Evolutionary conservation across 2,329 filamentous ascomycete species (phyloP).

Genomic region (Colletotrichum sp.): DNA sequence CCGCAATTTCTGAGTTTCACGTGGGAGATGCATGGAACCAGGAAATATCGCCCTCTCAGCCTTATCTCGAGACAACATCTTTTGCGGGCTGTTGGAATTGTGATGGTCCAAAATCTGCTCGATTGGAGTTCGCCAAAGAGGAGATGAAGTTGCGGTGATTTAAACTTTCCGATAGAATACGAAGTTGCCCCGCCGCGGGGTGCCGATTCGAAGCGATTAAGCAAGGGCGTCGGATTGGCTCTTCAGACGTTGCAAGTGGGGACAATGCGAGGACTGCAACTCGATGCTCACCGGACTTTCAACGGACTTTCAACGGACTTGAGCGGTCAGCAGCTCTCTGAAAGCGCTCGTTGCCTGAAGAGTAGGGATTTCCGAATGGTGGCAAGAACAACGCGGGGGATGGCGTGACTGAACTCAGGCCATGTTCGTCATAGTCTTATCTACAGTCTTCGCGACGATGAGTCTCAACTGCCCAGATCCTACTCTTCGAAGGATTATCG

Average conservation of each 20-base stretch:
- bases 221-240: background rate
- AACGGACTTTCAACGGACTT: background rate
- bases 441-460: background rate
- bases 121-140: background rate
- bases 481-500: background rate
- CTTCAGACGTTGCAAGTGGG: background rate
- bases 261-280: background rate
- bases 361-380: background rate
- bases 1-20: background rate
- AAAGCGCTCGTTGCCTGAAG: background rate
- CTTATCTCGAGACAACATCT: background rate
- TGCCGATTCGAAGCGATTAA: background rate
- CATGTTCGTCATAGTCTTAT: background rate
- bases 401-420: background rate
- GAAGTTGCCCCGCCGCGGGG: background rate
- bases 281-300: no score
- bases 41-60: background rate
- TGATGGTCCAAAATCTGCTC: background rate
- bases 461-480: background rate
- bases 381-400: background rate
- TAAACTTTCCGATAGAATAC: background rate
- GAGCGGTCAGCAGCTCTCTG: background rate
- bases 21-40: background rate
- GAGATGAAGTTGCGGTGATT: background rate
- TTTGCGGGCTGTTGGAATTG: background rate